A percentile compares a stretch with the other conserved stretches of the same genome.
phyloP scores from a whole-genome alignment of 139 green algal species.

The Tetradesmus lagerheimii region DNA sequence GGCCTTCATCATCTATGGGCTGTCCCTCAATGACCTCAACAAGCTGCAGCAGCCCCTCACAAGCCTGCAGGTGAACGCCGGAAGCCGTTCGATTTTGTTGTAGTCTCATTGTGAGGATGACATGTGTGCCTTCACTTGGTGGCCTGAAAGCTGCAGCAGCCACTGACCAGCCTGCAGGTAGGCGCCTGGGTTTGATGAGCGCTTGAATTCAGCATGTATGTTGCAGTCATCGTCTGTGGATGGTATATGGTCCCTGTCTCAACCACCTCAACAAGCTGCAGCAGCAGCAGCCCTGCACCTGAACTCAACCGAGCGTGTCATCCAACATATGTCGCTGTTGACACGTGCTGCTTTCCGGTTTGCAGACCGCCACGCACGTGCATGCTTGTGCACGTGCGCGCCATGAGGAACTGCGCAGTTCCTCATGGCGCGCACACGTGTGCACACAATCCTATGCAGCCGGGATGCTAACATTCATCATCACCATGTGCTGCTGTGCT shows the following conservation, averaged over 20 bases:
- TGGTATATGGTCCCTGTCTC: constrained; percentile 21
- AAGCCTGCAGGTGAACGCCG: constrained; percentile 41
- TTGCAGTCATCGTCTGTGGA: background rate
- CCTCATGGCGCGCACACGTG: constrained; percentile 23
- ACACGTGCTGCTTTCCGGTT: background rate
- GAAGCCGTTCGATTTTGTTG: too few species aligned
- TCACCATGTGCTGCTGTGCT: too few species aligned
- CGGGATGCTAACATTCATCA: too few species aligned
- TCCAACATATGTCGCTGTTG: too few species aligned
- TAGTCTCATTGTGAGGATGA: too few species aligned
- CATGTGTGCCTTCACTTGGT: background rate
- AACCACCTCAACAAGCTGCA: constrained; percentile 43
- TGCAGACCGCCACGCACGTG: constrained; percentile 34
- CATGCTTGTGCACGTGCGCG: too few species aligned
- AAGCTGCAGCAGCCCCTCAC: constrained; percentile 51
- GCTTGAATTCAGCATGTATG: too few species aligned
- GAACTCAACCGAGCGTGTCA: too few species aligned
- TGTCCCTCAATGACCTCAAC: constrained; percentile 25
- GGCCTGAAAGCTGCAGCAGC: constrained; percentile 46
- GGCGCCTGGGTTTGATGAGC: too few species aligned
- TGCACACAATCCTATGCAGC: too few species aligned
- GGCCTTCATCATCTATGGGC: constrained; percentile 6
- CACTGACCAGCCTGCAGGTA: constrained; percentile 16
- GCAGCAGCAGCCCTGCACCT: constrained; percentile 38
- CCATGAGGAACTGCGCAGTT: too few species aligned